Base-by-base conservation (phyloP, 495 filamentous ascomycete species). In the Penicillium riverlandense region DNA sequence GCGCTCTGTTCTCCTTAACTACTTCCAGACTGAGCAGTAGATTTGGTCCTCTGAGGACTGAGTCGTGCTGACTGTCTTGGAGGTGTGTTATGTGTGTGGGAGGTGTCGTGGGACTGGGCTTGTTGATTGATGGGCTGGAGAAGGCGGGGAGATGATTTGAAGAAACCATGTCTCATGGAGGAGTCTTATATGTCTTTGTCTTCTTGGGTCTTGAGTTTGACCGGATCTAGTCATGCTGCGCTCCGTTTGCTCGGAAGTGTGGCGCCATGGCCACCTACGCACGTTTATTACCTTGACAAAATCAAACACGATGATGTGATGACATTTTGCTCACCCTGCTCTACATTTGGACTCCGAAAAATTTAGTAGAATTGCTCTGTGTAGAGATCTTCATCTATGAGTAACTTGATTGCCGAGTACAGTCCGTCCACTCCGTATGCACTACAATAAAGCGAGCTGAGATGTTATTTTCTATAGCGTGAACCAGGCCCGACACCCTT, bases 1-100 rank as follows among this genome's bases (percentile, higher is more conserved):
- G 80, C 88, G 92, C 59, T 85, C 86, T 59, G 86, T 97, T 70
- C 85, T 97, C 69, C 88, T 97, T 61, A 92, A 96, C 81, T 97
- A 97, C 86, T 96, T 97, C 88, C 85, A 92, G 76, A 95, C 88
- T 62, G 80, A 83, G 75, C 79, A 83, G 67, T 84, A 84, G 58
- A 66, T 59, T 53, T 44, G 33, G 39, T 36, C 41, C 38, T 39
- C 34, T 48, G n/a, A 30, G 12, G 35, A 35, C 33, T 40, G 41
- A 44, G 39, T 57, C 40, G 29, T 49, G 29, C 40, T 35, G 27
- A 34, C 39, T 38, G 44, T 51, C 37, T 51, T 30, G 41, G 52
- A 41, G 40, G 43, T 22, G 4, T 22, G 22, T 22, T 22, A 22
- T 22, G 22, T 22, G 15, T 22, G 22, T 22, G 22, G 4, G 6